Conservation (phyloP, 1,284 basidiomycete genomes). For the Malassezia dermatis region DNA sequence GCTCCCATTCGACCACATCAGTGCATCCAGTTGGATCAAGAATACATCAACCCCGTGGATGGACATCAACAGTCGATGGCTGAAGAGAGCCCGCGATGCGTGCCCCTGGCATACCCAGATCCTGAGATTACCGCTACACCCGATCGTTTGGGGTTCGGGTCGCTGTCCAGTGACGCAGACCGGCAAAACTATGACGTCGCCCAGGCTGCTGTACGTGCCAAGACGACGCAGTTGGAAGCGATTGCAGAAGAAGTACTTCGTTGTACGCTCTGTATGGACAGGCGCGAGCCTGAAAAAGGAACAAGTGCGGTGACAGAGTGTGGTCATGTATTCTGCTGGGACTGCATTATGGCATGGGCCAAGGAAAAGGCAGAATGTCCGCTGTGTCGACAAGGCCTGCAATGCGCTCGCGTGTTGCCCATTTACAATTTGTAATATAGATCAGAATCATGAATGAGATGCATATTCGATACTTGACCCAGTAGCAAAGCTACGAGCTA, state of each 20-base stretch:
- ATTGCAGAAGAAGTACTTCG: constrained; percentile 22
- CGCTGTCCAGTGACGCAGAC: neutral
- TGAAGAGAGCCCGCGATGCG: neutral
- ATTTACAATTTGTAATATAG: constrained; percentile 21
- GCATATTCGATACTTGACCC: neutral
- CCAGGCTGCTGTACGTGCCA: constrained; percentile 7
- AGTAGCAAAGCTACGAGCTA: neutral
- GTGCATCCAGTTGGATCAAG: constrained; percentile 10
- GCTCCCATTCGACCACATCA: neutral
- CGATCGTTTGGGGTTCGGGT: constrained; percentile 4
- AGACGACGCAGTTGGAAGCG: constrained; percentile 20
- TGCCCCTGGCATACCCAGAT: constrained; percentile 19
- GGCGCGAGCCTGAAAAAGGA: constrained; percentile 27
- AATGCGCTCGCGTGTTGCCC: constrained; percentile 30
- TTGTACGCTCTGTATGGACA: constrained; percentile 47
- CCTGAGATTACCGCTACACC: constrained; percentile 12
- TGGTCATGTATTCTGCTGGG: constrained; percentile 88
- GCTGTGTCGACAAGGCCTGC: constrained; percentile 36
- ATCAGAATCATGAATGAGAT: neutral
- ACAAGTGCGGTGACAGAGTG: constrained; percentile 76
- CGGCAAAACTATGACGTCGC: constrained; percentile 7
- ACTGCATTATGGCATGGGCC: constrained; percentile 74
- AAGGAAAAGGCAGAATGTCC: constrained; percentile 61
- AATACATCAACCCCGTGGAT: neutral
- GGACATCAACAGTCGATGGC: neutral